These are phyloP conservation scores for Angomonas ambiguus DNA, from an alignment of 208 protist genomes.

Conservation along the genomic window DNA sequence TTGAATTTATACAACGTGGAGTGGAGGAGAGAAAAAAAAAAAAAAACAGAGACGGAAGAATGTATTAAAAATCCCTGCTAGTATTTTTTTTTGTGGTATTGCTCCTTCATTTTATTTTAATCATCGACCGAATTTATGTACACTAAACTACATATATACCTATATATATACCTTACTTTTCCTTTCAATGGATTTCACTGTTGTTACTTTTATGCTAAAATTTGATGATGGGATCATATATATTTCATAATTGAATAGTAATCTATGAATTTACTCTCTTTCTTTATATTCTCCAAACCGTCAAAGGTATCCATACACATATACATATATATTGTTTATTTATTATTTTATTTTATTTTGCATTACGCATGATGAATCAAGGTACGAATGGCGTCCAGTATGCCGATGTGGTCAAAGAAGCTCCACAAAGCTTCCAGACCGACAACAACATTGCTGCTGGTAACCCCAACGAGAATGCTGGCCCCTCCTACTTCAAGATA, in stretches of 20 bases:
- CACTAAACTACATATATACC: background rate
- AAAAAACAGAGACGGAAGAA: no score
- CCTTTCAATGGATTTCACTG: no score
- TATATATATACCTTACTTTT: background rate
- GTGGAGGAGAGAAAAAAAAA: background rate
- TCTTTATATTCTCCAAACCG: conserved; percentile 5
- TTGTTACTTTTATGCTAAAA: no score
- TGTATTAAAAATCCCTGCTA: no score
- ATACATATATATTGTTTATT: background rate
- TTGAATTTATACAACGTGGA: background rate
- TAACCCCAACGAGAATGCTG: conserved; percentile 8
- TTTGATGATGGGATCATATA: no score
- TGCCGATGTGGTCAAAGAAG: background rate
- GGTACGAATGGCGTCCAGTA: background rate
- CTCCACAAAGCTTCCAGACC: background rate
- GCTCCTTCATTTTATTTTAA: conserved; percentile 3
- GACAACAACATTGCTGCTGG: background rate
- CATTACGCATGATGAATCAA: conserved; percentile 19
- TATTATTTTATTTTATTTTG: background rate
- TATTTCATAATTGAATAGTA: no score
- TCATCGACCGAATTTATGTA: background rate
- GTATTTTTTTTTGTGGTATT: conserved; percentile 9
- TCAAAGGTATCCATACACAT: conserved; percentile 4
- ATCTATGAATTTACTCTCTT: conserved; percentile 4
- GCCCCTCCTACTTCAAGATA: conserved; percentile 31